Percentiles rank a stretch among this genome's conserved stretches.
Evolutionary conservation across 257 asterid species (phyloP).

Genomic region (Anisodus tanguticus): DNA sequence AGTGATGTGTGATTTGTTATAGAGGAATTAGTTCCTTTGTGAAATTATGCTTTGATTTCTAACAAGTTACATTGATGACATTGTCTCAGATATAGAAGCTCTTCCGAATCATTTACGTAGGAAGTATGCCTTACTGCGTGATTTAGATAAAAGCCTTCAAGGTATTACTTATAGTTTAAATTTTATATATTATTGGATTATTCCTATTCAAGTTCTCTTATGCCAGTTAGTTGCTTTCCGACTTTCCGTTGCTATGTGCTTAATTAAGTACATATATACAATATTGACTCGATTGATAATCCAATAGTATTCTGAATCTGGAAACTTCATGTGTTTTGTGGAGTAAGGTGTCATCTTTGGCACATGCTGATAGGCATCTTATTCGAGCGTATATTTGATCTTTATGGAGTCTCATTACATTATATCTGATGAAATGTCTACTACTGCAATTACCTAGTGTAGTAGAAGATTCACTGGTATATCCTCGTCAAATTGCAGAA

Average conservation of each 20-base stretch:
- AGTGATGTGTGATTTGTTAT: background rate
- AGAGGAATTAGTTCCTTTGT: background rate
- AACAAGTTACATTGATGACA: background rate
- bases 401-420: background rate
- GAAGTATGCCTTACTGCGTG: conserved; percentile 81
- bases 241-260: background rate
- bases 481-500: background rate
- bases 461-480: background rate
- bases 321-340: background rate
- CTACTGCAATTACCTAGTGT: background rate
- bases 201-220: background rate
- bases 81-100: conserved; percentile 76
- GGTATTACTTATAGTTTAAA: conserved; percentile 48
- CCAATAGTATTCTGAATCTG: background rate
- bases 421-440: background rate
- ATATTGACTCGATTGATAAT: background rate
- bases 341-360: background rate
- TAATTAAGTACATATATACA: background rate
- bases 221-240: background rate
- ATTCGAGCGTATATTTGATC: background rate
- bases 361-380: conserved; percentile 17
- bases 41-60: conserved; percentile 21
- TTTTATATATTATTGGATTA: background rate
- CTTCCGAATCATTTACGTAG: conserved; percentile 76
- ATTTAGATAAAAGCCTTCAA: conserved; percentile 85